Evolutionary conservation across 2,329 filamentous ascomycete genomes (phyloP).

Genomic region (Botryotinia globosa): DNA sequence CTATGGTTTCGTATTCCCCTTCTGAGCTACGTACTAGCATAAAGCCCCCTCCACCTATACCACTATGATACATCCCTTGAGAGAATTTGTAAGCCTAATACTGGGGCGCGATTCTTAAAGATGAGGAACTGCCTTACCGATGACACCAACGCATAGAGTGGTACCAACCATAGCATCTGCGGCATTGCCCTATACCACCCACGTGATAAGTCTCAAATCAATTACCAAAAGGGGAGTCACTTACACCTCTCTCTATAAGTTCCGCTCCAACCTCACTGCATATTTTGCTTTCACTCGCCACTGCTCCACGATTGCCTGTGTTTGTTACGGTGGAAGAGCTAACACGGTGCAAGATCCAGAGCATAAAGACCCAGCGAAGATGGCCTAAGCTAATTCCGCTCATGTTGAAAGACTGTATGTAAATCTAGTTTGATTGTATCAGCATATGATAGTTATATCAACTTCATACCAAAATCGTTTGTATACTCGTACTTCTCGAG

Average conservation of each 20-base stretch:
- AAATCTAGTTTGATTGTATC: neutral
- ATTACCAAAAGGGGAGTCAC: constrained; percentile 18
- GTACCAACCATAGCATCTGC: constrained; percentile 74
- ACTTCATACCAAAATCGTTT: neutral
- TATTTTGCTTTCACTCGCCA: constrained; percentile 51
- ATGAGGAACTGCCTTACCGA: constrained; percentile 46
- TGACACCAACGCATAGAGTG: constrained; percentile 70
- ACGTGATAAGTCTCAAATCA: constrained; percentile 25
- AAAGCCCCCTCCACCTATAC: constrained; percentile 89
- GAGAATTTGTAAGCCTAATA: constrained; percentile 6
- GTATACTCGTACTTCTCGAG: neutral
- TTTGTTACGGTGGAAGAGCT: neutral
- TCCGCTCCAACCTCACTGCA: constrained; percentile 53
- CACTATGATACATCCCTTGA: constrained; percentile 71
- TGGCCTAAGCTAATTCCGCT: neutral
- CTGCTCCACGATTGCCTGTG: constrained; percentile 42
- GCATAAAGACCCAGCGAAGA: neutral
- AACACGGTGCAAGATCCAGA: neutral
- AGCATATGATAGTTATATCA: neutral
- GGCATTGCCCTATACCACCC: constrained; percentile 58
- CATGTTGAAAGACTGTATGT: neutral
- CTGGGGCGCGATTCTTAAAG: neutral
- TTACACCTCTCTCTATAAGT: constrained; percentile 48
- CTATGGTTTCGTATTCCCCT: constrained; percentile 76
- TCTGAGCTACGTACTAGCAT: constrained; percentile 71